phyloP scores from a whole-genome alignment of 768 basidiomycete genomes.

The Leccinum obscurum region DNA sequence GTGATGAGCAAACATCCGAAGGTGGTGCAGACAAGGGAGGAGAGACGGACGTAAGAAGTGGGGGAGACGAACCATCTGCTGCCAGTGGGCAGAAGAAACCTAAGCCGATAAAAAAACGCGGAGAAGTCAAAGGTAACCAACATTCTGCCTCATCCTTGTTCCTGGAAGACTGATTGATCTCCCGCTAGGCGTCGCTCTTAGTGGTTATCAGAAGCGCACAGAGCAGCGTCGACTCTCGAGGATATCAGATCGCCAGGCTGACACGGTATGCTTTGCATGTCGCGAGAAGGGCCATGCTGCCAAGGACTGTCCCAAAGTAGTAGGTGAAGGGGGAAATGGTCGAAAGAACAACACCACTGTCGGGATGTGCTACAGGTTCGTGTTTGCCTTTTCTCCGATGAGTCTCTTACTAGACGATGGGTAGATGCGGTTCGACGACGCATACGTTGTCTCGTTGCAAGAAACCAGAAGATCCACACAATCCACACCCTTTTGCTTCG shows the following conservation, averaged over 20 bases:
- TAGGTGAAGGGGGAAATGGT: constrained; percentile 22
- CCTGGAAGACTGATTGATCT: constrained; percentile 15
- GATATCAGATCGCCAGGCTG: constrained; percentile 51
- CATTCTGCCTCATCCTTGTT: neutral
- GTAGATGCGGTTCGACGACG: constrained; percentile 76
- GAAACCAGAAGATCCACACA: constrained; percentile 54
- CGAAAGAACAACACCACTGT: constrained; percentile 34
- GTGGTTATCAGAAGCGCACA: constrained; percentile 32
- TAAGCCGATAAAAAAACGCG: constrained; percentile 33
- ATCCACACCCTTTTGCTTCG: constrained; percentile 83
- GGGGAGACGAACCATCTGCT: constrained; percentile 11
- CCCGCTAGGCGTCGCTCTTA: constrained; percentile 27
- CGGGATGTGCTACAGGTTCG: constrained; percentile 74
- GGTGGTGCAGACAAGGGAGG: constrained; percentile 3
- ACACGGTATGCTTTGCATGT: constrained; percentile 85
- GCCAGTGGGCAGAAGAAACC: constrained; percentile 24
- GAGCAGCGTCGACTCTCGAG: constrained; percentile 70
- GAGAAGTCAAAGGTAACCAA: constrained; percentile 24
- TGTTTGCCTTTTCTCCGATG: constrained; percentile 3
- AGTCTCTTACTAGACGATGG: neutral
- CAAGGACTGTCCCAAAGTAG: constrained; percentile 67
- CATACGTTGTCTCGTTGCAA: constrained; percentile 83
- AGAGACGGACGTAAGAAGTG: constrained; percentile 19
- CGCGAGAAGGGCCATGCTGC: constrained; percentile 82
- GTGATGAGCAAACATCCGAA: constrained; percentile 4